Evolutionary conservation across 2,329 filamentous ascomycete genomes (phyloP).

Genomic region (Exophiala oligosperma): DNA sequence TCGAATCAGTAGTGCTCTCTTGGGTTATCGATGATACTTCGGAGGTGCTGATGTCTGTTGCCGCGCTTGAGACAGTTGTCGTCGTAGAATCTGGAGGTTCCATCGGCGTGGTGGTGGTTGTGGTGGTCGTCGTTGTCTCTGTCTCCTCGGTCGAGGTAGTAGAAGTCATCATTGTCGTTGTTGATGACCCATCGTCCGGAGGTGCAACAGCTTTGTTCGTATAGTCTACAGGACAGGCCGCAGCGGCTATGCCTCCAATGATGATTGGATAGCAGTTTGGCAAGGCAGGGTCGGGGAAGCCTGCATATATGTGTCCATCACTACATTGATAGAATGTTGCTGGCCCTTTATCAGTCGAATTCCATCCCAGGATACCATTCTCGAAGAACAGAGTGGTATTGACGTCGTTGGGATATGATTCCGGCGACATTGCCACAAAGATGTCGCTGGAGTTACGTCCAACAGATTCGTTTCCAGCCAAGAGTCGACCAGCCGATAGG

Average conservation of each 20-base stretch:
- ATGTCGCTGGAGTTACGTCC: constrained; percentile 23
- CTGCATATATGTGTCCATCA: constrained; percentile 20
- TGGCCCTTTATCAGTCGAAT: constrained; percentile 15
- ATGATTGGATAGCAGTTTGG: constrained; percentile 19
- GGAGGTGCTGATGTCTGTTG: neutral
- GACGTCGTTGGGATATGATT: constrained; percentile 19
- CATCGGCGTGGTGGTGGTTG: neutral
- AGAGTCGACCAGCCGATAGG: constrained; percentile 16
- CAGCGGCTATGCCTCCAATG: constrained; percentile 23
- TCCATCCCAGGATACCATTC: constrained; percentile 25
- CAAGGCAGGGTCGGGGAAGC: constrained; percentile 22
- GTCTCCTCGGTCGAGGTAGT: constrained; percentile 1
- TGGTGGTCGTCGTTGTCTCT: neutral
- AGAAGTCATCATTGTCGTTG: neutral
- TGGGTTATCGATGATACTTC: neutral
- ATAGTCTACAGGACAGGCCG: constrained; percentile 19
- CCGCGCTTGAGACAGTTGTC: neutral
- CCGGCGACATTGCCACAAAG: constrained; percentile 10
- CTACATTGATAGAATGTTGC: constrained; percentile 25
- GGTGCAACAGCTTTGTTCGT: constrained; percentile 2
- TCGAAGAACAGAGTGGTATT: constrained; percentile 20
- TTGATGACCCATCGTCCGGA: neutral
- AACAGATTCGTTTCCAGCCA: constrained; percentile 13
- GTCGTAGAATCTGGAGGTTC: constrained; percentile 4
- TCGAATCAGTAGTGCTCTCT: neutral